Conservation (phyloP, 2,329 filamentous ascomycete genomes). For the Diaporthe vexans region DNA sequence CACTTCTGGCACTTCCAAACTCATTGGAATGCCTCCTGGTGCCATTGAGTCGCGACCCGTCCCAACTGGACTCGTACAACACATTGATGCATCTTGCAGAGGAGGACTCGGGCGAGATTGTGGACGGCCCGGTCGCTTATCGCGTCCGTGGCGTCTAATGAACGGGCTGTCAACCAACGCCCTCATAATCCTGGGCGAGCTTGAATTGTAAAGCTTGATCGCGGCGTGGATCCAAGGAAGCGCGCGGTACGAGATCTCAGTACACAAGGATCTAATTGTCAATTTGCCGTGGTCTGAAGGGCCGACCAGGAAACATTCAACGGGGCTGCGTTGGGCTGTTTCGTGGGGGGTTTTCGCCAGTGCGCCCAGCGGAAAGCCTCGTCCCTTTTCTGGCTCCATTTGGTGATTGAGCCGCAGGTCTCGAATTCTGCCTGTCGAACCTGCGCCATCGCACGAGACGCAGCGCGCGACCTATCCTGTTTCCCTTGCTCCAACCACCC, state of each 20-base stretch:
- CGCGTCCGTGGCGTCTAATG: constrained; percentile 21
- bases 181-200: background rate
- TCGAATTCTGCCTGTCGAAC: constrained; percentile 32
- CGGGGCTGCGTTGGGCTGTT: constrained; percentile 23
- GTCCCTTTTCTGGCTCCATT: constrained; percentile 22
- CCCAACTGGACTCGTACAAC: background rate
- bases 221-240: background rate
- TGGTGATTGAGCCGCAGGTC: constrained; percentile 35
- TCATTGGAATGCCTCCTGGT: background rate
- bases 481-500: constrained; percentile 10
- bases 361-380: constrained; percentile 40
- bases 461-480: constrained; percentile 30
- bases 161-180: background rate
- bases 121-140: constrained; percentile 8
- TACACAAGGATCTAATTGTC: background rate
- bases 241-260: background rate
- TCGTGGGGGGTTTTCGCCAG: background rate
- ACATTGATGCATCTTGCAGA: background rate
- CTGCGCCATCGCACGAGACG: constrained; percentile 35
- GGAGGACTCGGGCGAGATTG: background rate
- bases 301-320: constrained; percentile 4
- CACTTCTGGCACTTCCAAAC: constrained; percentile 11
- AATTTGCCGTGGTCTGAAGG: constrained; percentile 9
- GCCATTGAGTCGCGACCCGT: background rate
- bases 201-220: constrained; percentile 29